Base-by-base conservation (phyloP, 768 basidiomycete genomes). In the Boletellus ananiceps region DNA sequence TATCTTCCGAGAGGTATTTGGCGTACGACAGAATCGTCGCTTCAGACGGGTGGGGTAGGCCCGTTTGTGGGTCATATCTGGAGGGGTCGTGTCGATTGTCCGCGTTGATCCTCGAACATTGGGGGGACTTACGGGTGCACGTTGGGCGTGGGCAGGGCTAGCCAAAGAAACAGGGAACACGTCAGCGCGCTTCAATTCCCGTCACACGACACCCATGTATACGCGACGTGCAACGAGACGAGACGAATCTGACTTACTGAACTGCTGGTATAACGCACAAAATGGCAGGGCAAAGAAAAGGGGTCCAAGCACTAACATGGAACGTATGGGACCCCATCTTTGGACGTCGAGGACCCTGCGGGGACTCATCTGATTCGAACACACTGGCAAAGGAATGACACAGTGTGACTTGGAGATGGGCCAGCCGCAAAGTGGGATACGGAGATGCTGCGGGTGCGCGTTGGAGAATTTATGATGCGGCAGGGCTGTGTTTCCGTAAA, bases 1-100 rank as follows among this genome's bases (percentile, higher is more conserved):
- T 91, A 5, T 80, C 83, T 62, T 93, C 92, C 0, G 92, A 90
- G 7, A 92, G 78, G 50, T 83, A 67, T 55, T 77, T 80, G 3
- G 83, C 79, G 40, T 82, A 71, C 6, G 71, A 74, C 3, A 89
- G 77, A 44, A 91, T 85, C 13, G 77, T 78, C 0, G 77, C 61
- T 64, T 90, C 88, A 0, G 87, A 88, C 21, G 88, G 78, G 58
- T 86, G 84, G 4, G 87, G 84, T 3, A 81, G 66, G 31, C 72
- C 69, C 0, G 83, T 88, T 11, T 58, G 49, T 5, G 83, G 74
- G 63, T 88, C 63, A 41, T 69, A 70, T 40, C 68, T 69, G 27
- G n/a, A 29, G 29, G 29, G 29, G 29, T 29, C 7, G 29, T 11
- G 11, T 29, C 29, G 7, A 8, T 9, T 2, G 8, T 29, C 29